phyloP scores from a whole-genome alignment of 192 early-diverging fungal genomes.

The Rhizoclosmatium globosum region DNA sequence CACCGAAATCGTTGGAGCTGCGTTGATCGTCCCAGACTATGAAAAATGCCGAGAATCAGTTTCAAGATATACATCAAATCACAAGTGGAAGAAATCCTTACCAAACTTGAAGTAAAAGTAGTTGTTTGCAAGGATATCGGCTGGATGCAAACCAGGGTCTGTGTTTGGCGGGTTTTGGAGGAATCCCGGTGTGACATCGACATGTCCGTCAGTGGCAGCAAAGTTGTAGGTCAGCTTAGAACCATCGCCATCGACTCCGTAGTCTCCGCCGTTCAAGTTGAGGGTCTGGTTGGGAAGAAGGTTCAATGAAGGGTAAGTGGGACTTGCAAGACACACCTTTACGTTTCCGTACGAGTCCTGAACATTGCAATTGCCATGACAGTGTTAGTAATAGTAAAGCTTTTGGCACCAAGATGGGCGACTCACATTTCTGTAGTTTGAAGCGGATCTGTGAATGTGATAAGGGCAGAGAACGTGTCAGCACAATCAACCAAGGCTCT shows the following conservation, averaged over 20 bases:
- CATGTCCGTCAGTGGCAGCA: conserved; percentile 18
- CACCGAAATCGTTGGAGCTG: conserved; percentile 7
- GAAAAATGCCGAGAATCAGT: no score
- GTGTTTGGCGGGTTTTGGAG: background rate
- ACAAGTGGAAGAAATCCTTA: no score
- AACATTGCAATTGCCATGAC: no score
- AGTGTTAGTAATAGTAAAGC: background rate
- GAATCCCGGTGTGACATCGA: conserved; percentile 7
- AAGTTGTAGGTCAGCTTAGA: conserved; percentile 13
- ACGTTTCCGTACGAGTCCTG: background rate
- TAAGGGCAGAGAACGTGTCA: background rate
- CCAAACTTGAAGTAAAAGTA: conserved; percentile 41
- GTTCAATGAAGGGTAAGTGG: background rate
- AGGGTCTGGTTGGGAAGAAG: background rate
- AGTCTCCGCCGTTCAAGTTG: conserved; percentile 36
- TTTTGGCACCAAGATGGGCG: background rate
- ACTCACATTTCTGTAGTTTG: background rate
- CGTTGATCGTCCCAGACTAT: conserved; percentile 33
- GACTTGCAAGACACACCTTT: no score
- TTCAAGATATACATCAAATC: no score
- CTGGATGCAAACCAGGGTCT: conserved; percentile 23
- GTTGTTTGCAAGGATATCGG: conserved; percentile 18
- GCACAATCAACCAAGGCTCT: no score
- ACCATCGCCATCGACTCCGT: conserved; percentile 27
- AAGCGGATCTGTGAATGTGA: background rate